Conservation (phyloP, 768 basidiomycete genomes). For the Pleurotus ostreatus region DNA sequence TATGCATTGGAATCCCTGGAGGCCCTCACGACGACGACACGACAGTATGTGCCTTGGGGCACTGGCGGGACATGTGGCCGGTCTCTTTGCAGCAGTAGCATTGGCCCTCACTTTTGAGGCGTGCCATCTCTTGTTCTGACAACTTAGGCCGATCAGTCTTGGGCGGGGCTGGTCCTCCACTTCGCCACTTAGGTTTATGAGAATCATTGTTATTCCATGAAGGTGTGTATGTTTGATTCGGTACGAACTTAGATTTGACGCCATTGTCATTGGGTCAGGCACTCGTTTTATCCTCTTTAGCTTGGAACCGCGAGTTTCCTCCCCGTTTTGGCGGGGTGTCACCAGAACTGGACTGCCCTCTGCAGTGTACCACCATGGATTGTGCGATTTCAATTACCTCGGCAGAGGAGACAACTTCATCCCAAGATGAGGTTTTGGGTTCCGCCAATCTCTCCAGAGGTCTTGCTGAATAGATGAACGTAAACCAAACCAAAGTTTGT, state of each 20-base stretch:
- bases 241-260: background rate
- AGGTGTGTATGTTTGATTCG: background rate
- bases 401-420: constrained; percentile 22
- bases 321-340: background rate
- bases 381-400: constrained; percentile 27
- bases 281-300: background rate
- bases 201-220: too few relatives aligned
- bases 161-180: background rate
- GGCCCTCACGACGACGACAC: background rate
- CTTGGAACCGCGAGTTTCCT: background rate
- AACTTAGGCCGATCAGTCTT: background rate
- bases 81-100: constrained; percentile 25
- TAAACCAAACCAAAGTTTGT: constrained; percentile 31
- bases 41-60: constrained; percentile 19
- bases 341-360: background rate
- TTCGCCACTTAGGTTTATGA: background rate
- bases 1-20: background rate
- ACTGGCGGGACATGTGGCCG: constrained; percentile 25
- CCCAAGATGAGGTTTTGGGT: constrained; percentile 19
- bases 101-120: constrained; percentile 15
- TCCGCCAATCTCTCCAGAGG: constrained; percentile 24
- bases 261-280: background rate
- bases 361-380: background rate
- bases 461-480: constrained; percentile 19
- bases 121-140: constrained; percentile 6